Conservation (phyloP, 441 rosid species). For the Hypseocharis bilobata region DNA sequence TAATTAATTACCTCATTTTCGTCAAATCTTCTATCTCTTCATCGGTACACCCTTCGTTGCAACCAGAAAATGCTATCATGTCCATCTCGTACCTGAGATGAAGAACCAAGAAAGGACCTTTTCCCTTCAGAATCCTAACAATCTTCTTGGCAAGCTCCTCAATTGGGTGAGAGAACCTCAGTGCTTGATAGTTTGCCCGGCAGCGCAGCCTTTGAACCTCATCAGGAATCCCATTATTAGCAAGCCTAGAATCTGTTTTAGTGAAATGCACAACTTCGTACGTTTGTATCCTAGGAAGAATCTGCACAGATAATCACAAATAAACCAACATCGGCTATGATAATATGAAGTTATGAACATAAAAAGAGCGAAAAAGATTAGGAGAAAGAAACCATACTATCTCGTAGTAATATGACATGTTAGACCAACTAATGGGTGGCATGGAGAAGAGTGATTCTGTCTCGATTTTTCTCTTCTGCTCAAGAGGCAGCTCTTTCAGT, state of each 20-base stretch:
- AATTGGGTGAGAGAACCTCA: constrained; percentile 49
- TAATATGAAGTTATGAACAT: no score
- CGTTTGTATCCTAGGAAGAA: constrained; percentile 54
- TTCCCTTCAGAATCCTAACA: constrained; percentile 49
- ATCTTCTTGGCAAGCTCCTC: constrained; percentile 59
- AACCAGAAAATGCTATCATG: constrained; percentile 65
- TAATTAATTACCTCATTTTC: constrained; percentile 46
- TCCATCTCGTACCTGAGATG: constrained; percentile 75
- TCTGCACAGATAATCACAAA: constrained; percentile 28
- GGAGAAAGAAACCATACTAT: constrained; percentile 31
- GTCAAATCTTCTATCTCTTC: constrained; percentile 56
- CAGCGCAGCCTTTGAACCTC: constrained; percentile 66
- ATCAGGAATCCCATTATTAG: constrained; percentile 52
- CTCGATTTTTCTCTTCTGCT: constrained; percentile 54
- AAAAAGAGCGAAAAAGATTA: constrained; percentile 3
- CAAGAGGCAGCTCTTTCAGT: constrained; percentile 54
- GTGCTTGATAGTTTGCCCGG: constrained; percentile 50
- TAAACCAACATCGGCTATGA: no score
- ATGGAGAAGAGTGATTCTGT: constrained; percentile 35
- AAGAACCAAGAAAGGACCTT: constrained; percentile 58
- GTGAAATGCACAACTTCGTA: constrained; percentile 54
- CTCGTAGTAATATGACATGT: constrained; percentile 54
- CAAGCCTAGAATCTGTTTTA: constrained; percentile 57
- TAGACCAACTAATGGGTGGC: constrained; percentile 69
- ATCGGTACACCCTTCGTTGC: constrained; percentile 54